Evolutionary conservation across 768 basidiomycete species (phyloP), one percentile per base, ranked within the genome.

Genomic region (Tricholoma sp.): DNA sequence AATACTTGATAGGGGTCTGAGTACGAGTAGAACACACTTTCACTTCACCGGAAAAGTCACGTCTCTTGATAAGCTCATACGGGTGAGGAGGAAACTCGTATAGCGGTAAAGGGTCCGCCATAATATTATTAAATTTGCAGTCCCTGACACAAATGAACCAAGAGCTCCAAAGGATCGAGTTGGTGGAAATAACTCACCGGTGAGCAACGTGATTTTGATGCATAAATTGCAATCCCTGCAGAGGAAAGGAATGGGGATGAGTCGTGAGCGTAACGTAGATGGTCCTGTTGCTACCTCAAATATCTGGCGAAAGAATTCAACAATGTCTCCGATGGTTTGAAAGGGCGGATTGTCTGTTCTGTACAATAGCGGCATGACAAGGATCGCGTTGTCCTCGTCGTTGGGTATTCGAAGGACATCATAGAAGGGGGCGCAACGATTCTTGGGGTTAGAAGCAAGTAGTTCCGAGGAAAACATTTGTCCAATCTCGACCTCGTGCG

Each of bases 251-350:
- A 35, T 29, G 29, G 29, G 9, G 39, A 1, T 19, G 18, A 19
- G n/a, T 18, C 19, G 10, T 5, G 10, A 9, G 1, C 10, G n/a
- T 41, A 41, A 12, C n/a, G 6, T 18, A 18, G 7, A 19, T 6
- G 29, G 29, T 29, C 1, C 39, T 18, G 10, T 18, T 3, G 11
- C n/a, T 46, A 69, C 71, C 65, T 70, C 69, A 18, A 74, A 68
- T 1, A 69, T 39, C 46, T 75, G 71, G 1, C 62, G 57, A 50
- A 74, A 63, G 19, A 69, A 72, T 24, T 71, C 70, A 1, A 73
- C 60, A 1, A 37, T 68, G 53, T 75, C 73, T 1, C 71, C 72
- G 3, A 72, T 12, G 0, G 66, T 71, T 41, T 67, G 63, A 50
- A 75, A 74, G 1, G 34, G 58, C 7, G 68, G 67, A 1, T 31